phyloP scores from a whole-genome alignment of 257 asterid species.

The Plantago elongata region DNA sequence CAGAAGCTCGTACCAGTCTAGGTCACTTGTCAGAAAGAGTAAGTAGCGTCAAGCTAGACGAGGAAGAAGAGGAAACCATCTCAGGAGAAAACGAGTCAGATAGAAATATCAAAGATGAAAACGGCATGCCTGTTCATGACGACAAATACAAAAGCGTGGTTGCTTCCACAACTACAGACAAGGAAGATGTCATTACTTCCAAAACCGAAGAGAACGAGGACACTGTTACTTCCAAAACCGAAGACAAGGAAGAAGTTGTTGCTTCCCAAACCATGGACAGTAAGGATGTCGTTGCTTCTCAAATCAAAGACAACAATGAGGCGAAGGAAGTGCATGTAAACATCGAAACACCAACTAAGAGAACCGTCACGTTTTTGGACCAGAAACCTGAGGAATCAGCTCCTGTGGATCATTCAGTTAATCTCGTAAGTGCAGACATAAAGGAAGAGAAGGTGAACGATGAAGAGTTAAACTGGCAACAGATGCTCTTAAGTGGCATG shows the following conservation, averaged over 20 bases:
- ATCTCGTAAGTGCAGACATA: constrained; percentile 1
- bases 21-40: constrained; percentile 33
- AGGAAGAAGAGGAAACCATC: constrained; percentile 28
- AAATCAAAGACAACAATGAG: constrained; percentile 18
- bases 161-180: not conserved
- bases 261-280: constrained; percentile 12
- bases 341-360: not conserved
- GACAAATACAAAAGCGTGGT: not conserved
- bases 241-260: constrained; percentile 17
- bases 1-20: constrained; percentile 33
- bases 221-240: not conserved
- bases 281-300: constrained; percentile 15
- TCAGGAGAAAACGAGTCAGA: not conserved
- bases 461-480: constrained; percentile 48
- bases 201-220: constrained; percentile 7
- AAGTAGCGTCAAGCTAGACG: constrained; percentile 39
- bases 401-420: constrained; percentile 8
- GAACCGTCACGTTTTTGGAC: constrained; percentile 16
- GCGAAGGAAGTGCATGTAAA: constrained; percentile 23
- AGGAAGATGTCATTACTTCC: not conserved
- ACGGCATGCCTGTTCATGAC: constrained; percentile 5
- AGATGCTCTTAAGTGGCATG: constrained; percentile 45
- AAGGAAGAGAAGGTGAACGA: constrained; percentile 11
- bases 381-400: constrained; percentile 8
- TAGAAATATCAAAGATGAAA: constrained; percentile 11